A percentile compares a stretch with the other conserved stretches of the same genome.
Evolutionary conservation across 495 filamentous ascomycete species (phyloP).

Genomic region (Tirmania nivea): DNA sequence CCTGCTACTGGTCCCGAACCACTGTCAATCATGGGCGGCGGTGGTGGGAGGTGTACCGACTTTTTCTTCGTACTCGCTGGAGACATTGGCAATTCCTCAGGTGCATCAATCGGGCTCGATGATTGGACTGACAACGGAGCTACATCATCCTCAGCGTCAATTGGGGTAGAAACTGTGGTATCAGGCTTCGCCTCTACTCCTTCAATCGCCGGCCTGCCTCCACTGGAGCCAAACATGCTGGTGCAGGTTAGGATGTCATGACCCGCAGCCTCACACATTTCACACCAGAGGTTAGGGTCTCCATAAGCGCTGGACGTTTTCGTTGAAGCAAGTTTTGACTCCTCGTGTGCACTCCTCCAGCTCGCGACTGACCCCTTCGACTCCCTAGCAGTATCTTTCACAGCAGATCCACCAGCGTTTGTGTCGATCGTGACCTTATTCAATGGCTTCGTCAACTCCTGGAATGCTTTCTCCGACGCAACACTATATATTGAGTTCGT

Average conservation of each 20-base stretch:
- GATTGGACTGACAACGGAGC: neutral
- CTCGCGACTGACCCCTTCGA: neutral
- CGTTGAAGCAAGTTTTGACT: neutral
- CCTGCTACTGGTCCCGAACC: slow-evolving; percentile 49
- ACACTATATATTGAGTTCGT: neutral
- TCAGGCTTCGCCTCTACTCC: slow-evolving; percentile 2
- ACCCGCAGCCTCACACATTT: slow-evolving; percentile 82
- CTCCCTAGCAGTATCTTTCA: neutral
- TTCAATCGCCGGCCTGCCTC: slow-evolving; percentile 6
- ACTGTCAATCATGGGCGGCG: slow-evolving; percentile 7
- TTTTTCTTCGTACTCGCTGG: slow-evolving; percentile 6
- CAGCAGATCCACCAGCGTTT: neutral
- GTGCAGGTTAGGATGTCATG: slow-evolving; percentile 89
- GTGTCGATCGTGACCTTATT: neutral
- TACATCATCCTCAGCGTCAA: neutral
- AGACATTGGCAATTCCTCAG: neutral
- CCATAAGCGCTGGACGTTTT: slow-evolving; percentile 21
- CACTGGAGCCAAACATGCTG: slow-evolving; percentile 47
- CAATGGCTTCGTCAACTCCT: neutral
- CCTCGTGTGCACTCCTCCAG: neutral
- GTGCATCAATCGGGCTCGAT: neutral
- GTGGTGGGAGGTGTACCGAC: slow-evolving; percentile 14
- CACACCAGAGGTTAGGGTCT: slow-evolving; percentile 62
- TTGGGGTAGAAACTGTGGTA: slow-evolving; percentile 2
- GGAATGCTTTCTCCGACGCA: neutral